Conservation (phyloP, 441 rosid species). For the Viola pubescens region DNA sequence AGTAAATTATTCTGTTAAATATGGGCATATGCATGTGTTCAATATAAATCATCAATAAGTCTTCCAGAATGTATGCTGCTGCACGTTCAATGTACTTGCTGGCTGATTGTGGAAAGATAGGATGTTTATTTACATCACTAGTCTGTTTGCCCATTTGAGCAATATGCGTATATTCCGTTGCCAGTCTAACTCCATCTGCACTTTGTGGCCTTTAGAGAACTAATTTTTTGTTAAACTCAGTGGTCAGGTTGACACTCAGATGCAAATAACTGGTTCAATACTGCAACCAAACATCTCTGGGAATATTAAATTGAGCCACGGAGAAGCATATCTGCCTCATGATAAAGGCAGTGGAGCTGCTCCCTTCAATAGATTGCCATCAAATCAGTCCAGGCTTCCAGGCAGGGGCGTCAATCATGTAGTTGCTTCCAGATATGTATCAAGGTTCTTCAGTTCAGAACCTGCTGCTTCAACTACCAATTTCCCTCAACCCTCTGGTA, state of each 20-base stretch:
- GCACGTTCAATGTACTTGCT: no score
- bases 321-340: slow-evolving; percentile 98
- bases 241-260: slow-evolving; percentile 96
- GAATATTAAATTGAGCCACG: slow-evolving; percentile 86
- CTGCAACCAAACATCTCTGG: slow-evolving; percentile 95
- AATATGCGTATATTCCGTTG: no score
- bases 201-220: slow-evolving; percentile 5
- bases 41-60: no score
- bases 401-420: slow-evolving; percentile 61
- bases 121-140: no score
- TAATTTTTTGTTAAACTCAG: slow-evolving; percentile 43
- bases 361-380: slow-evolving; percentile 63
- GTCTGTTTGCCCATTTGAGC: no score
- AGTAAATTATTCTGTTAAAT: neutral
- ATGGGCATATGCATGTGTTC: no score
- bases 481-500: slow-evolving; percentile 62
- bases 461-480: slow-evolving; percentile 56
- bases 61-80: no score
- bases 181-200: no score
- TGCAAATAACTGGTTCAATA: slow-evolving; percentile 95
- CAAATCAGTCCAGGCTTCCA: slow-evolving; percentile 64
- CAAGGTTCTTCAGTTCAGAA: slow-evolving; percentile 67
- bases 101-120: no score
- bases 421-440: slow-evolving; percentile 83
- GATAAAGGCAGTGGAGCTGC: slow-evolving; percentile 83